Evolutionary conservation across 2,329 filamentous ascomycete species (phyloP).

Genomic region (Talaromyces verruculosus): DNA sequence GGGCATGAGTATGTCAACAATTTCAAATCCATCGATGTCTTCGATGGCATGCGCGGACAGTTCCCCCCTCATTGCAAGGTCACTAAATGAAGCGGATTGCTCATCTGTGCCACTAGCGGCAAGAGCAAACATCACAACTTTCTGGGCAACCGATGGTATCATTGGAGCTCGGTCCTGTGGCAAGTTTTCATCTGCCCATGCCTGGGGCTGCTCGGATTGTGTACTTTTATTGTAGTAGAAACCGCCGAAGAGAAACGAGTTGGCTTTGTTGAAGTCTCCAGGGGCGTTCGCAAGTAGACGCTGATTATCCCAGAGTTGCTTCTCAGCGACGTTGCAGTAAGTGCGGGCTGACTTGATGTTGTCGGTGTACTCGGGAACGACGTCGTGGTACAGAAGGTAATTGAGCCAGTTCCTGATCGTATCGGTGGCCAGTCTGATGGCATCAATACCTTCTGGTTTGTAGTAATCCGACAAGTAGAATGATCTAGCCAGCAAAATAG

Average conservation of each 20-base stretch:
- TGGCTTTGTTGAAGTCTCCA: constrained; percentile 77
- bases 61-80: constrained; percentile 35
- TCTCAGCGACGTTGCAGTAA: constrained; percentile 65
- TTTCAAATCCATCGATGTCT: constrained; percentile 60
- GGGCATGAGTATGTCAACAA: constrained; percentile 55
- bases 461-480: constrained; percentile 58
- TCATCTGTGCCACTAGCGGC: constrained; percentile 47
- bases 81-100: constrained; percentile 39
- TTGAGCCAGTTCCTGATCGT: constrained; percentile 84
- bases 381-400: constrained; percentile 79
- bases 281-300: constrained; percentile 60
- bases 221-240: constrained; percentile 44
- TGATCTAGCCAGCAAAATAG: constrained; percentile 44
- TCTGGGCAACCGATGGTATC: constrained; percentile 48
- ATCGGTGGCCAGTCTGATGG: constrained; percentile 61
- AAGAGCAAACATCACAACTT: constrained; percentile 54
- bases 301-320: constrained; percentile 64
- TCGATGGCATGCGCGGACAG: constrained; percentile 46
- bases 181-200: constrained; percentile 42
- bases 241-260: constrained; percentile 66
- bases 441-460: constrained; percentile 53
- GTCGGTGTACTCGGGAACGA: constrained; percentile 74
- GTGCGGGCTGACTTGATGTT: constrained; percentile 66
- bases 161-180: constrained; percentile 36
- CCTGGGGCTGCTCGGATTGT: constrained; percentile 21